phyloP scores from a whole-genome alignment of 345 rosid genomes.

The Anacardium occidentale region DNA sequence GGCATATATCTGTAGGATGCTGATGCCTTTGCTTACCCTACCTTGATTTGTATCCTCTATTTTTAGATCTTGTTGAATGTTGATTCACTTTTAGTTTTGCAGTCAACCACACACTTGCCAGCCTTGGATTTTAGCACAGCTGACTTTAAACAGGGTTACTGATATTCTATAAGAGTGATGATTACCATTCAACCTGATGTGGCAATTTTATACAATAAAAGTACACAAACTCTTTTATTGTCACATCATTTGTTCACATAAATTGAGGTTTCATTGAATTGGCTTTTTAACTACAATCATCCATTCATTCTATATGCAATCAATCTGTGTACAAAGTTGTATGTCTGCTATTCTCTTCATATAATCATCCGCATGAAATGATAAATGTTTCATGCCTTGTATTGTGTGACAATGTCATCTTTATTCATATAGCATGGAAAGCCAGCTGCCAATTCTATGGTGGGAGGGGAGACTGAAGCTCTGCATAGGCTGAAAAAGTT shows the following conservation, averaged over 20 bases:
- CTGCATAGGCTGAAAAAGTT: conserved; percentile 69
- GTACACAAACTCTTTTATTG: no score
- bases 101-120: neutral
- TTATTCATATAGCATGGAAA: conserved; percentile 59
- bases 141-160: neutral
- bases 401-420: conserved; percentile 15
- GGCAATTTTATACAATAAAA: no score
- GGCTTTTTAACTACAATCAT: no score
- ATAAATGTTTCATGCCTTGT: neutral
- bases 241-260: no score
- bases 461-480: conserved; percentile 98
- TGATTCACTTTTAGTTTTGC: neutral
- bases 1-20: neutral
- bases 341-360: no score
- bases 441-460: conserved; percentile 51
- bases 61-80: neutral
- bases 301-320: no score
- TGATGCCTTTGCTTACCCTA: neutral
- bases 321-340: no score
- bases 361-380: neutral
- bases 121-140: neutral
- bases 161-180: no score
- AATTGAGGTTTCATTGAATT: no score
- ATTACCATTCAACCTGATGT: no score
- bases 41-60: neutral